Base-by-base conservation (phyloP, 2,329 filamentous ascomycete genomes). In the Trichoderma endophyticum region DNA sequence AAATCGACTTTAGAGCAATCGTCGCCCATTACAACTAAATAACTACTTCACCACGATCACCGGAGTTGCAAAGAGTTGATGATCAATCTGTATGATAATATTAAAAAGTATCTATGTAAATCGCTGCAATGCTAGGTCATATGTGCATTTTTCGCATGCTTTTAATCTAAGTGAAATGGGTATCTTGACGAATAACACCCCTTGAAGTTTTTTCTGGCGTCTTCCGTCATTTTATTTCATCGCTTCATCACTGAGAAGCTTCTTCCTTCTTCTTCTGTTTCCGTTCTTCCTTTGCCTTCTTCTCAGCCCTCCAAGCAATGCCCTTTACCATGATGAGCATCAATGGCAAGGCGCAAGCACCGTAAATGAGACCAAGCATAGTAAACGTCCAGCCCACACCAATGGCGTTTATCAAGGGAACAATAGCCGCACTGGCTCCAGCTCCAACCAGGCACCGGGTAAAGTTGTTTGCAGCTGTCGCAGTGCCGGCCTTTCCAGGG, bases 401-500 rank as follows among this genome's bases (percentile, higher is more conserved):
- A 72, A 90, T 83, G 0, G 78, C 80, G 9, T 85, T 74, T 11
- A 87, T 84, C 83, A 90, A 83, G 12, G 85, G 85, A 4, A 86
- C 77, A 24, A 90, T 85, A 2, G 85, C 81, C 0, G 86, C 87
- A 18, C 83, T 86, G 2, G 84, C 84, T 0, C 81, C 84, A 0
- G 88, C 88, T 0, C 87, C 88, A 2, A 90, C 76, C 3, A 87
- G 77, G 70, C 88, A 90, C 6, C 88, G 78, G 1, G 85, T 83
- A 15, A 91, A 75, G 72, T 90, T 90, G 73, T 87, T 88, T 0
- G 86, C 84, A 0, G 88, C 88, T 1, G 86, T 86, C 0, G 87
- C 88, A 0, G 86, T 85, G 0, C 86, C 86, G 0, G 87, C 84
- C 21, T 82, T 83, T 0, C 81, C 81, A 0, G 86, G 87, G 71